A percentile compares a stretch with the other conserved stretches of the same genome.
Evolutionary conservation across 768 basidiomycete species (phyloP).

Genomic region (Trametes meyenii): DNA sequence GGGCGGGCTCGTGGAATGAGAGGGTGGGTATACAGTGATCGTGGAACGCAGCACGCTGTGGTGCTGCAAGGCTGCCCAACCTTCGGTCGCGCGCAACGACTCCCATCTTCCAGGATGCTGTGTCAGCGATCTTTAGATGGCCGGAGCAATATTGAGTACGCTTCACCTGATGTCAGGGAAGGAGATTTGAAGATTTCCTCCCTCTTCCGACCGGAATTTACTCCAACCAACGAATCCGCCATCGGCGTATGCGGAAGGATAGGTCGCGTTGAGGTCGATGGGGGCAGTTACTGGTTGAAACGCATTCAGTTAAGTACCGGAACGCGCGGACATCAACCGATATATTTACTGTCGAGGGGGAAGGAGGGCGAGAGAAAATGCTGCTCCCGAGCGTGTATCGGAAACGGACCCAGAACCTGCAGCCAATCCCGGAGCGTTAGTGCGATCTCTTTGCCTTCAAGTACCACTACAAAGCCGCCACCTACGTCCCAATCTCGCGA

Average conservation of each 20-base stretch:
- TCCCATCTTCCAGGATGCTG: constrained; percentile 57
- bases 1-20: neutral
- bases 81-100: constrained; percentile 71
- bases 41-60: constrained; percentile 69
- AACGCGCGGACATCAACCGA: neutral
- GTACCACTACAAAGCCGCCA: neutral
- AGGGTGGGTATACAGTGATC: constrained; percentile 58
- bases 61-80: constrained; percentile 88
- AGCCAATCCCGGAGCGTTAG: neutral
- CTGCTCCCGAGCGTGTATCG: constrained; percentile 82
- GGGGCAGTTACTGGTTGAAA: constrained; percentile 47
- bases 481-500: constrained; percentile 26
- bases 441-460: neutral
- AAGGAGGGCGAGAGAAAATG: constrained; percentile 80
- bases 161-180: constrained; percentile 64
- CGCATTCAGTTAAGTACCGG: constrained; percentile 9
- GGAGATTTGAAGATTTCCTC: constrained; percentile 59
- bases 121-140: neutral
- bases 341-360: constrained; percentile 60
- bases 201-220: constrained; percentile 39
- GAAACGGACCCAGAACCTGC: constrained; percentile 82
- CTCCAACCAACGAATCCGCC: constrained; percentile 64
- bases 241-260: constrained; percentile 73
- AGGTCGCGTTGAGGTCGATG: constrained; percentile 51
- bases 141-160: no score